Evolutionary conservation across 257 asterid species (phyloP), one percentile per base, ranked within the genome.

Genomic region (Petrea volubilis): DNA sequence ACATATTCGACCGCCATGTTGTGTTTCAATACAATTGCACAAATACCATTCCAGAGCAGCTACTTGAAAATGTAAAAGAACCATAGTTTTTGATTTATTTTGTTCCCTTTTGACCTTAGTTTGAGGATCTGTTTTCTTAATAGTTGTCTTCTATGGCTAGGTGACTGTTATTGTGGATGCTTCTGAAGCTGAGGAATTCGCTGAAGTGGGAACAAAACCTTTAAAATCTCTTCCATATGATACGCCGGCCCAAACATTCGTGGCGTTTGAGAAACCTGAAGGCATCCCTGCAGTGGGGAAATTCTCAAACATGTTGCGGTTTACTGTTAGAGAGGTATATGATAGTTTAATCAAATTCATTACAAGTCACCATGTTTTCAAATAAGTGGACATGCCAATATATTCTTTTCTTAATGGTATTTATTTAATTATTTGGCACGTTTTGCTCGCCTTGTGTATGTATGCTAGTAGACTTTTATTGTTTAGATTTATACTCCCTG

Each of bases 1-100:
- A 92, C 85, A 92, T 90, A 79, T 95, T 82, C 63, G 98, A 92
- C 78, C 46, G 73, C 63, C 97, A 92, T 71, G 90, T 92, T 69
- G 96, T 95, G 66, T 95, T 90, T 80, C 99, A 95, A 83, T 95
- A 90, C 96, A 92, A 92, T 78, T 90, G 98, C 88, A 90, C 95
- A 46, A 95, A 95, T 79, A 95, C 99, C 38, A 90, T 95, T 59
- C 96, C 96, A 3, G 97, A 92, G 78, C 98, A 88, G 81, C 84
- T 88, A 34, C 86, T 95, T 85, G 98, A 92, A 80, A 90, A 95
- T 84, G 99, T 95, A 83, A 73, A 18, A 74, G n/a, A 18, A 11
- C 43, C 67, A 44, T 70, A 25, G 34, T 52, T 11, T 38, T 47
- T 7, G 33, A 51, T 55, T 40, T 71, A 14, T 63, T 18, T 60